Percentiles rank a stretch among this genome's conserved stretches.
phyloP scores from a whole-genome alignment of 2,329 filamentous ascomycete genomes.

The Moelleriella libera region DNA sequence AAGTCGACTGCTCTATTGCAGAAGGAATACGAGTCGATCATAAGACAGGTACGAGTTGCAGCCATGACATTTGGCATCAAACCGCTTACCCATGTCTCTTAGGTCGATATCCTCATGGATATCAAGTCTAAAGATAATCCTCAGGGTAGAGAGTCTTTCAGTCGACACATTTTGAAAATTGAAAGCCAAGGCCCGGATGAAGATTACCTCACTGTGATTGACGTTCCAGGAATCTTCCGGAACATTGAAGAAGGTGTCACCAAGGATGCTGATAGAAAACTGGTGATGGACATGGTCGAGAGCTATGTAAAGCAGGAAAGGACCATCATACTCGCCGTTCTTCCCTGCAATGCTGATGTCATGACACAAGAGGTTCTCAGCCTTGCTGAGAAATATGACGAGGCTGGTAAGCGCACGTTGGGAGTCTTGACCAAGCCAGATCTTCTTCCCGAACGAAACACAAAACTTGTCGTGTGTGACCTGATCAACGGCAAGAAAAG shows the following conservation, averaged over 20 bases:
- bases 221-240: slow-evolving; percentile 39
- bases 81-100: background rate
- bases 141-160: slow-evolving; percentile 19
- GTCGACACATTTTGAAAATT: slow-evolving; percentile 25
- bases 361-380: slow-evolving; percentile 26
- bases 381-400: slow-evolving; percentile 21
- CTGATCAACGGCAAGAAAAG: slow-evolving; percentile 25
- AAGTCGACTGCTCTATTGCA: background rate
- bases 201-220: slow-evolving; percentile 36
- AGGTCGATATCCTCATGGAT: slow-evolving; percentile 29
- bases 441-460: slow-evolving; percentile 27
- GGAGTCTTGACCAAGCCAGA: slow-evolving; percentile 47
- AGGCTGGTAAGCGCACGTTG: slow-evolving; percentile 24
- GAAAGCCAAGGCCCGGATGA: slow-evolving; percentile 29
- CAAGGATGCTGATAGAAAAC: slow-evolving; percentile 25
- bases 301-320: slow-evolving; percentile 27
- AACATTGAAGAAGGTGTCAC: slow-evolving; percentile 19
- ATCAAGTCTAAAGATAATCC: slow-evolving; percentile 15
- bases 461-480: slow-evolving; percentile 22
- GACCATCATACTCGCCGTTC: slow-evolving; percentile 35
- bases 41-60: slow-evolving; percentile 19
- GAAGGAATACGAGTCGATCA: slow-evolving; percentile 18
- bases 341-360: slow-evolving; percentile 24
- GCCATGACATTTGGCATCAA: background rate
- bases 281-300: slow-evolving; percentile 33